A percentile compares a stretch with the other conserved stretches of the same genome.
Evolutionary conservation across 305 asterid genomes (phyloP).

Genomic region (Caryopteris hybrid): DNA sequence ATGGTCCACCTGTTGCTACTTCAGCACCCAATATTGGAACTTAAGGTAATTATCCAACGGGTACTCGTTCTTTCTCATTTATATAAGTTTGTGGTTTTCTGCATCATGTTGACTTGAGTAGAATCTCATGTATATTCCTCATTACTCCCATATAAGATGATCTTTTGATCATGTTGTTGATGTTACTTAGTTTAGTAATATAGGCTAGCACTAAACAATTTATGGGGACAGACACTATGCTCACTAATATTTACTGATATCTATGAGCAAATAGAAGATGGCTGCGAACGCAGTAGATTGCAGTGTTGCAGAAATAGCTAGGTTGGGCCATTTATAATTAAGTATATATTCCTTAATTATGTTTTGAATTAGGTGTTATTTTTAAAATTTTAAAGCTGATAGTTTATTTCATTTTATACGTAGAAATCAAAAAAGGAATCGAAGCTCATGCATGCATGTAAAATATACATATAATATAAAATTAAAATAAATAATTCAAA

Average conservation of each 20-base stretch:
- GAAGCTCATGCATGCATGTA: neutral
- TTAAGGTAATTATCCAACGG: constrained; percentile 23
- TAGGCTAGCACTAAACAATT: neutral
- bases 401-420: neutral
- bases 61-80: neutral
- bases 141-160: neutral
- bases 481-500: too few species aligned
- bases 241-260: neutral
- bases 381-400: neutral
- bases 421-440: neutral
- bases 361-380: neutral
- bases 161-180: neutral
- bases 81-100: neutral
- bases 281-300: neutral
- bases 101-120: neutral
- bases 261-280: neutral
- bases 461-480: too few species aligned
- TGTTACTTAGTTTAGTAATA: neutral
- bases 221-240: neutral
- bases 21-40: constrained; percentile 62
- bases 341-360: too few species aligned
- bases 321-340: neutral
- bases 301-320: too few species aligned
- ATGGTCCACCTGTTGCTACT: constrained; percentile 58
- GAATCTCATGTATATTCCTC: neutral